Evolutionary conservation across 73 alveolate species (phyloP).

Genomic region (Tetrahymena elliotti): DNA sequence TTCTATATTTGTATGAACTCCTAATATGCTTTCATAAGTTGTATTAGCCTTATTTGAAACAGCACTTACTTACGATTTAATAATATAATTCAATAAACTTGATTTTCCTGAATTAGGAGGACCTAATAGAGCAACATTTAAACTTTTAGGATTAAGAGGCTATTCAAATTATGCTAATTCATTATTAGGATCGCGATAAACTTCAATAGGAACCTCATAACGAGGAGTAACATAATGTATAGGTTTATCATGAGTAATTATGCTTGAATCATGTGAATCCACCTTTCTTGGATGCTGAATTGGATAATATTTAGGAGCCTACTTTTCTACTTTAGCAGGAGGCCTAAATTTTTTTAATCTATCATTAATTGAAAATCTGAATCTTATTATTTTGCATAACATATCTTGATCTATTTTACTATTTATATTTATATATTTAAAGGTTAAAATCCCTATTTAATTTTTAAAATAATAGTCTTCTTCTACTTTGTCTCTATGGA

Average conservation of each 20-base stretch:
- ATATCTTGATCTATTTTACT: not conserved
- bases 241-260: not conserved
- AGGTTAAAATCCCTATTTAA: not conserved
- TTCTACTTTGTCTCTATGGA: not conserved
- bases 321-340: not conserved
- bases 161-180: not conserved
- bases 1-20: slow-evolving; percentile 23
- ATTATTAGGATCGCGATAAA: not conserved
- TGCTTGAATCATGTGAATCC: not conserved
- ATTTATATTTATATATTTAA: not conserved
- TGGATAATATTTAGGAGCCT: not conserved
- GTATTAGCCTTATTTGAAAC: slow-evolving; percentile 35
- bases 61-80: slow-evolving; percentile 20
- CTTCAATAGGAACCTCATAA: not conserved
- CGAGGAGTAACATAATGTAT: not conserved
- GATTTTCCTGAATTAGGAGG: slow-evolving; percentile 51
- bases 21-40: slow-evolving; percentile 5
- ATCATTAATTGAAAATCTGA: not conserved
- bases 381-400: not conserved
- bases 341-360: not conserved
- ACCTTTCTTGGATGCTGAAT: not conserved
- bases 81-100: slow-evolving; percentile 2
- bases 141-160: not conserved
- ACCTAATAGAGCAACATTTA: slow-evolving; percentile 25
- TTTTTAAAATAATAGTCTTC: not conserved